Conservation (phyloP, 78 protist genomes). For the Abeoforma whisleri region DNA sequence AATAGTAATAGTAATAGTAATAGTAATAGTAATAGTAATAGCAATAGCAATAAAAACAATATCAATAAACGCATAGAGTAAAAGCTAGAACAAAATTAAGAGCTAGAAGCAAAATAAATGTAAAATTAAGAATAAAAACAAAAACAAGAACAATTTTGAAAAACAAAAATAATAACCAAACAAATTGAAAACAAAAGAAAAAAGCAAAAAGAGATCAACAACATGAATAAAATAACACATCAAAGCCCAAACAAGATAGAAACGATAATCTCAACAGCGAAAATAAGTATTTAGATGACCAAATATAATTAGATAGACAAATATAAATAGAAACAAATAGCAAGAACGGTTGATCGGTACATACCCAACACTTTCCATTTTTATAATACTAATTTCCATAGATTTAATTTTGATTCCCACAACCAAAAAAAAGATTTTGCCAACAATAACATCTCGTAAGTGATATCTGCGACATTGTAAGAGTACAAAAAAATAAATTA, state of each 20-base stretch:
- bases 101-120: too few relatives aligned
- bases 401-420: constrained; percentile 71
- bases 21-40: too few relatives aligned
- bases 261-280: not conserved
- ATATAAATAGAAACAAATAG: not conserved
- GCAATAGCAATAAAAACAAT: too few relatives aligned
- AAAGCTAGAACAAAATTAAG: too few relatives aligned
- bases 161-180: too few relatives aligned
- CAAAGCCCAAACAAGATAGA: not conserved
- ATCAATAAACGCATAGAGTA: too few relatives aligned
- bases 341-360: not conserved
- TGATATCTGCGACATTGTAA: constrained; percentile 62
- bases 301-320: not conserved
- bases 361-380: constrained; percentile 25
- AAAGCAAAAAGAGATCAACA: not conserved
- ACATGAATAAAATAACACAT: not conserved
- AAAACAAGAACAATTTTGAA: too few relatives aligned
- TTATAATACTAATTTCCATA: constrained; percentile 45
- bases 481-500: not conserved
- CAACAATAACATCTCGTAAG: constrained; percentile 76
- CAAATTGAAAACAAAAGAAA: not conserved
- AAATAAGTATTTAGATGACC: not conserved
- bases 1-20: too few relatives aligned
- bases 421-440: constrained; percentile 79
- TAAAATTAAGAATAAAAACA: too few relatives aligned